A percentile compares a stretch with the other conserved stretches of the same genome.
Evolutionary conservation across 176 grass and related monocot genomes (phyloP).

Genomic region (Zizania latifolia): DNA sequence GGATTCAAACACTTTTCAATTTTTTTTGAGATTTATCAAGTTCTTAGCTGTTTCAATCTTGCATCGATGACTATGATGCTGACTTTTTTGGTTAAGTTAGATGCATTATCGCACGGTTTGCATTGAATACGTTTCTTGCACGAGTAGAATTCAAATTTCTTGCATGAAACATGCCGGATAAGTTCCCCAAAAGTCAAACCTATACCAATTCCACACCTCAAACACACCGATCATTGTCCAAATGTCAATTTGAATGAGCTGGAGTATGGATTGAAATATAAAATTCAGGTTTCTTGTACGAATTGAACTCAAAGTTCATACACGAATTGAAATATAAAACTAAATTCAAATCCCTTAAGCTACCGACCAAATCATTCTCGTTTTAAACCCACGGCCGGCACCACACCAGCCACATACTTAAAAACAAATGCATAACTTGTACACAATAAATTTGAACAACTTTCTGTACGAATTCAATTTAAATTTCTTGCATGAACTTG

Average conservation of each 20-base stretch:
- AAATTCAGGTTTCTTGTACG: background rate
- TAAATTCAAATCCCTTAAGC: background rate
- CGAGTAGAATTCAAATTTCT: background rate
- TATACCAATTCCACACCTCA: background rate
- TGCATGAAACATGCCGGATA: background rate
- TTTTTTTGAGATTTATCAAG: background rate
- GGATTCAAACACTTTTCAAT: background rate
- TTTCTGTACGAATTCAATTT: background rate
- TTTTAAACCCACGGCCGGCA: background rate
- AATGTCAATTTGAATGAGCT: background rate
- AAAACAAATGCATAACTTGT: background rate
- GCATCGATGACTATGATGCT: background rate
- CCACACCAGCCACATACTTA: background rate
- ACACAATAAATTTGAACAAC: background rate
- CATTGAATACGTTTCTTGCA: background rate
- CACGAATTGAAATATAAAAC: background rate
- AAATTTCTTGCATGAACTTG: background rate
- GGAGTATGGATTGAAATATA: background rate
- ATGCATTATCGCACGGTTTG: slow-evolving; percentile 6
- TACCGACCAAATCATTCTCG: background rate
- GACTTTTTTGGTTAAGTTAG: background rate
- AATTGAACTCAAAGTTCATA: background rate
- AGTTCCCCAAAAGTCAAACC: background rate
- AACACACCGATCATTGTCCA: background rate
- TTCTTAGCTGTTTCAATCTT: background rate